Base-by-base conservation (phyloP, 2,329 filamentous ascomycete species). In the Penicillium glabrum region DNA sequence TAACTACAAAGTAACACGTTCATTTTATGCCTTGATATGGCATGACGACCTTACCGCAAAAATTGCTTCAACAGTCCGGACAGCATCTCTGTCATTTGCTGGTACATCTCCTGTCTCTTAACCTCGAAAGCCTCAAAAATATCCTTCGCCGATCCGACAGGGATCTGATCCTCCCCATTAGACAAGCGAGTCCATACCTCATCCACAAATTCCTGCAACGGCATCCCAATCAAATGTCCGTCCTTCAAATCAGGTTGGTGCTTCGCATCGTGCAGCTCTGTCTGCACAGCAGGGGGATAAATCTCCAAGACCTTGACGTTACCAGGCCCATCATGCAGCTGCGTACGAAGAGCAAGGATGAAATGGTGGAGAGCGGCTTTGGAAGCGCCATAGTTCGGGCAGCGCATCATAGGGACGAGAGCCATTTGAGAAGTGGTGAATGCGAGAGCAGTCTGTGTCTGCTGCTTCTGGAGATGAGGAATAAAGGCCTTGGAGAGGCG, bases 331-430 rank as follows among this genome's bases (percentile, higher is more conserved):
- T 56, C 60, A 45, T 75, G 75, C 33, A 85, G 61, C 64, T 84
- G 82, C 58, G 80, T 75, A 1, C 82, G 77, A 33, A 84, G 71
- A 6, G 73, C 75, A 5, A 85, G 72, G 23, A 84, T 75, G 69
- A 80, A 82, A 59, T 82, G 79, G 60, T 84, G 82, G 47, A 84
- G 66, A 0, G 82, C 83, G 0, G 82, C 82, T 67, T 85, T 85
- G 37, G 78, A 77, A 1, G 82, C 82, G 58, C 79, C 82, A 69
- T 85, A 85, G 64, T 83, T 82, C 0, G 77, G 73, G 24, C 77
- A 79, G 19, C 75, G 72, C 8, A 76, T 63, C 31, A 81, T 72
- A 0, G 82, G 82, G 3, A 83, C 71, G 2, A 84, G 66, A 1
- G 78, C 81, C 31, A 84, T 72, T 2, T 77, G 77, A 0, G 81